Evolutionary conservation across 1,284 basidiomycete genomes (phyloP), one percentile per base, ranked within the genome.

Genomic region (Ustilago shanxiensis): DNA sequence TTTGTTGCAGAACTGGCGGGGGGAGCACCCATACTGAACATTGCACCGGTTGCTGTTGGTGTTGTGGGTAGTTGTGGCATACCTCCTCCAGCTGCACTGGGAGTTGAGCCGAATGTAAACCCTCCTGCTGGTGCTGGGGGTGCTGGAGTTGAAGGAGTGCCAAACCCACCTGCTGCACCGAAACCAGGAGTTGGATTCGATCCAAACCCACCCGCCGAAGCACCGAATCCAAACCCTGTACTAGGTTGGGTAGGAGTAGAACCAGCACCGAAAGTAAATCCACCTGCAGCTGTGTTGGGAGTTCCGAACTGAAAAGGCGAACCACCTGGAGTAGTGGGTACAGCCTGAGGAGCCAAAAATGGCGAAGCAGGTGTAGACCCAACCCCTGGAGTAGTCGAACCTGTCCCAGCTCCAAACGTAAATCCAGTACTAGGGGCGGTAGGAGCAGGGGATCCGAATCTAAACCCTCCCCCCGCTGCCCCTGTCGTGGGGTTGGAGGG

Each of bases 1-100:
- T 44, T 6, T 14, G 39, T 49, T 1, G 37, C 37, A 44, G 41
- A 20, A 20, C 16, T 44, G 8, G 41, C 6, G 6, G 77, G 66
- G 22, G 75, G 56, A 9, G 80, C 64, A 28, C 79, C 80, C 61
- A 82, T 75, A 20, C 69, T 80, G 39, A 82, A 82, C 61, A 82
- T 20, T 1, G 71, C 33, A 33, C 53, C 53, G 13, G 16, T 35
- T 11, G 64, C 51, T 31, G 54, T 47, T 24, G 51, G 61, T 14
- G 44, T 44, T 24, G 55, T 49, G 18, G 51, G 61, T 9, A 22
- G 22, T 31, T 66, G 66, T 4, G 75, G 60, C 31, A 62, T 24
- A 18, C 10, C 18, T 37, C 60, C 60, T 35, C 61, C 61, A 6
- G n/a, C 28, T 22, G 58, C 24, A n/a, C n/a, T n/a, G n/a, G n/a